phyloP scores from a whole-genome alignment of 108 stramenopile genomes.

The Schizochytrium sp. region DNA sequence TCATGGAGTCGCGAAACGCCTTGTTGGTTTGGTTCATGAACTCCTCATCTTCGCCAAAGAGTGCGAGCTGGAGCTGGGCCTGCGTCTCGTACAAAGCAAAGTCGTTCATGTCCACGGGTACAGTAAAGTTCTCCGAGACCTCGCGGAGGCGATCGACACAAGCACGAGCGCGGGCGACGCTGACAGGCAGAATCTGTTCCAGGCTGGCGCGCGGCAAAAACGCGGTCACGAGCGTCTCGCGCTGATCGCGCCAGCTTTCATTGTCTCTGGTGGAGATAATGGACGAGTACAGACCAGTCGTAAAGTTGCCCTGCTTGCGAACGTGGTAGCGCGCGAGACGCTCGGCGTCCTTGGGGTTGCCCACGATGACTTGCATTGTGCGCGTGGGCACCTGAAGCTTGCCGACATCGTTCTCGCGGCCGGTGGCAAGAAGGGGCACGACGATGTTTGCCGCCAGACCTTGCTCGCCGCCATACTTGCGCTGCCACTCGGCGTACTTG shows the following conservation, averaged over 20 bases:
- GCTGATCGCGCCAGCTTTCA: conserved; percentile 4
- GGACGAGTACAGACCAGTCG: not conserved
- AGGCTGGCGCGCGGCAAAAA: not conserved
- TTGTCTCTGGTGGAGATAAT: not conserved
- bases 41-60: conserved; percentile 2
- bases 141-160: not conserved
- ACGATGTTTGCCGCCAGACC: conserved; percentile 9
- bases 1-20: not conserved
- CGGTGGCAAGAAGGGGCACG: not conserved
- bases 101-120: not conserved
- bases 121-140: not conserved
- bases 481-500: conserved; percentile 5
- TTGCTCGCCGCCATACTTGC: not conserved
- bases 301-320: conserved; percentile 3
- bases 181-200: not conserved
- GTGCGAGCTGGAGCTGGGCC: not conserved
- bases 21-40: not conserved
- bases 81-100: not conserved
- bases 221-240: not conserved
- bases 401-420: not conserved
- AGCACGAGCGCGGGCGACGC: not conserved
- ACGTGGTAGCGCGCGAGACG: not conserved
- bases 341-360: not conserved
- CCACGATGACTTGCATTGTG: not conserved
- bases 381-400: not conserved